Base-by-base conservation (phyloP, 805 yeast genomes). In the Candida michaelii region DNA sequence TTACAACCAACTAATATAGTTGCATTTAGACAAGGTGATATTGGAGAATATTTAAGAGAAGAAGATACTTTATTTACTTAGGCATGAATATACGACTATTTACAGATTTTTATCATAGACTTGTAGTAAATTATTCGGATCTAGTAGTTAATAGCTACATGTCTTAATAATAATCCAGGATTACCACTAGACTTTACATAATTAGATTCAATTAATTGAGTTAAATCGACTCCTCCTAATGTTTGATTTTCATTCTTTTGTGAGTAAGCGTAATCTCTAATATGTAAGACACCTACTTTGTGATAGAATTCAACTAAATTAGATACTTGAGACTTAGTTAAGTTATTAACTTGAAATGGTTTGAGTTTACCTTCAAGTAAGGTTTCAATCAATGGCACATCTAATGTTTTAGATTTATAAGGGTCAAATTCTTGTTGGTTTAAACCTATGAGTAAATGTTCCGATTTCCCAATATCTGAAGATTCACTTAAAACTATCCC, bases 21-120 rank as follows among this genome's bases (percentile, higher is more conserved):
- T 12, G 96, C 96, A 3, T 91, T 87, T 64, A 83, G 99, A 76
- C 99, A 93, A 63, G 87, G 95, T 52, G 99, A 93, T 71, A 88
- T 93, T 52, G 99, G 99, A 50, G 99, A 93, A 66, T 93, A 89
- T 59, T 75, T 93, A 59, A 89, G 99, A 77, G 98, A 93, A 58
- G 99, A 93, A 73, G 98, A 93, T 65, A 89, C 97, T 30, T 69
- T 91, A 52, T 91, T 91, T 60, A 87, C 97, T 18, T 89, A 71
- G 30, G 30, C 30, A 56, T 27, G 19, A 34, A 16, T 33, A 33
- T 42, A 41, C 31, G 34, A 30, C 42, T 39, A 39, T 39, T 14
- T 33, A 33, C 43, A 40, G 27, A 27, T 10, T 19, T 14, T 41
- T 52, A 30, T n/a, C n/a, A n/a, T n/a, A n/a, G n/a, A n/a, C n/a